These are phyloP conservation scores for Colletotrichum chrysophilum DNA, from an alignment of 2,329 filamentous ascomycete genomes.

Conservation along the genomic window DNA sequence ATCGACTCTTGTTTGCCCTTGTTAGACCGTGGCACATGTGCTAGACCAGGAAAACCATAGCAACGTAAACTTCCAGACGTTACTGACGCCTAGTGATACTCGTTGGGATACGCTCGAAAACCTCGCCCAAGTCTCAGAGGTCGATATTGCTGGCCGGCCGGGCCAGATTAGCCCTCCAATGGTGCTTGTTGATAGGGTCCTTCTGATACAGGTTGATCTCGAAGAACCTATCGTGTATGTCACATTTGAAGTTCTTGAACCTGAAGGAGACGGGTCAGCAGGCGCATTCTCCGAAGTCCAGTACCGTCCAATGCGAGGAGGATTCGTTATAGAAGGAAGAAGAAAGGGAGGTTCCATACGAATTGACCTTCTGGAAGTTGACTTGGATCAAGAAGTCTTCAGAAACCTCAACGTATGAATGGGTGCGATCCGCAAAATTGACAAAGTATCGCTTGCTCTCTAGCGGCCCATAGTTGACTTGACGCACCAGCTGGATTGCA, in stretches of 20 bases:
- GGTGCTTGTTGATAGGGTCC: conserved; percentile 47
- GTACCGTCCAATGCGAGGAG: not conserved
- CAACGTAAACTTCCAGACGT: not conserved
- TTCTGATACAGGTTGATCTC: conserved; percentile 55
- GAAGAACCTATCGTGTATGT: conserved; percentile 49
- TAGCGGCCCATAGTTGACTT: conserved; percentile 49
- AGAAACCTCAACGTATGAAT: conserved; percentile 35
- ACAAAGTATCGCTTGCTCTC: conserved; percentile 50
- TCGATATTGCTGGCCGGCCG: conserved; percentile 45
- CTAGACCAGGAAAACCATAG: not conserved
- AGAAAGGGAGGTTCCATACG: conserved; percentile 31
- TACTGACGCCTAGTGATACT: not conserved
- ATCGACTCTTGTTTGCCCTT: not conserved
- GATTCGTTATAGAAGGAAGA: not conserved
- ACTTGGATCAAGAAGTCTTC: conserved; percentile 43
- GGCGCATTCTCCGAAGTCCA: not conserved
- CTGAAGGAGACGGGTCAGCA: conserved; percentile 26
- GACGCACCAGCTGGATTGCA: conserved; percentile 46
- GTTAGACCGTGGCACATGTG: not conserved
- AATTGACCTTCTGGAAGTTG: conserved; percentile 50
- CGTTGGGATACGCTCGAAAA: not conserved
- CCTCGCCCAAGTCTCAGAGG: conserved; percentile 23
- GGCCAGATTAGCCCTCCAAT: conserved; percentile 48
- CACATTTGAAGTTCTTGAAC: conserved; percentile 53
- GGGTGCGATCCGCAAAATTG: not conserved